These are phyloP conservation scores for Pseudopithomyces chartarum DNA, from an alignment of 2,329 filamentous ascomycete species.

Conservation along the genomic window DNA sequence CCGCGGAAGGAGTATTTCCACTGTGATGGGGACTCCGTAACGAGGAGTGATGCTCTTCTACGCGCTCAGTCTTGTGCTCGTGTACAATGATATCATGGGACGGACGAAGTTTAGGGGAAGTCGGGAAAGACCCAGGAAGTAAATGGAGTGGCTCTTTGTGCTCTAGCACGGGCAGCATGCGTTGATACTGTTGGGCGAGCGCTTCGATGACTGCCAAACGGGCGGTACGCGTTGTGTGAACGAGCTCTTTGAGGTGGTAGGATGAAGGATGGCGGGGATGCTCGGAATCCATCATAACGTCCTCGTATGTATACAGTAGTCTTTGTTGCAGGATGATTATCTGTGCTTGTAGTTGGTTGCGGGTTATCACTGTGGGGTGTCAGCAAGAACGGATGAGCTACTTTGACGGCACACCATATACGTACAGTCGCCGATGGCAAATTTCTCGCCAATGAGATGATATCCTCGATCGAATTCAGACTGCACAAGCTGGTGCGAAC, in stretches of 20 bases:
- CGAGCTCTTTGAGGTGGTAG: constrained; percentile 33
- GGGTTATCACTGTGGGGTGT: constrained; percentile 27
- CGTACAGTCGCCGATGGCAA: constrained; percentile 38
- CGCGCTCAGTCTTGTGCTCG: background rate
- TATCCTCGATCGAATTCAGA: constrained; percentile 38
- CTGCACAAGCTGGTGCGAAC: constrained; percentile 27
- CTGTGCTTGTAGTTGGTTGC: constrained; percentile 38
- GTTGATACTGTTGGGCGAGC: constrained; percentile 33
- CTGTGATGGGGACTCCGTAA: constrained; percentile 6
- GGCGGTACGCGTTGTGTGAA: constrained; percentile 32
- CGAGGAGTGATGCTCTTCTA: background rate
- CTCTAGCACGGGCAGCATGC: constrained; percentile 23
- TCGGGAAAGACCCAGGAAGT: constrained; percentile 26
- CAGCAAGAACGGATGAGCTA: background rate
- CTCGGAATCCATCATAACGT: constrained; percentile 29
- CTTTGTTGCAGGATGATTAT: constrained; percentile 39
- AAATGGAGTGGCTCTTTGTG: constrained; percentile 10
- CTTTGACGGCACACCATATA: background rate
- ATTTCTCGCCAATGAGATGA: constrained; percentile 34
- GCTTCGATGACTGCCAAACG: constrained; percentile 35
- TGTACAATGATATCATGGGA: background rate
- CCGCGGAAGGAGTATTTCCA: constrained; percentile 8
- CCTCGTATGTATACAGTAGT: constrained; percentile 35
- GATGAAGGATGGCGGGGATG: constrained; percentile 27
- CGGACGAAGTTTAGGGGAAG: constrained; percentile 2